These are phyloP conservation scores for Fusarium floridanum DNA, from an alignment of 2,329 filamentous ascomycete genomes.

Conservation along the genomic window DNA sequence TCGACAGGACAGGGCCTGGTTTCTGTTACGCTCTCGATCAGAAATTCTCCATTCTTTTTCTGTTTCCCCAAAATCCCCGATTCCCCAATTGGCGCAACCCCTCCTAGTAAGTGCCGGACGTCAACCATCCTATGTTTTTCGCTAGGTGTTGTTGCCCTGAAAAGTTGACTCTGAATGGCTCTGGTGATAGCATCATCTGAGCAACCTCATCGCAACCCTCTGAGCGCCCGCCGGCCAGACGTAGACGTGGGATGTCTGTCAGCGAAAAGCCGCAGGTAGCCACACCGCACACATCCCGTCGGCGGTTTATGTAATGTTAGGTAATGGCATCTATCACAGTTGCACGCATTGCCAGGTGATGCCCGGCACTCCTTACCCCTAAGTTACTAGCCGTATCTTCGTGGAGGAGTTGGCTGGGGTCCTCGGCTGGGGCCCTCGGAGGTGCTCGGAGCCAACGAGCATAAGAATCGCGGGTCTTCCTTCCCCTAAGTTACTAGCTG, in stretches of 20 bases:
- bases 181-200: background rate
- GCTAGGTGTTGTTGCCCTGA: slow-evolving; percentile 31
- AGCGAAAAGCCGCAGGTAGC: slow-evolving; percentile 40
- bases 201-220: background rate
- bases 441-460: slow-evolving; percentile 34
- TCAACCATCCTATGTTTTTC: slow-evolving; percentile 47
- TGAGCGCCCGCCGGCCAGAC: slow-evolving; percentile 31
- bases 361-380: slow-evolving; percentile 42
- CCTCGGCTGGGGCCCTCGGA: background rate
- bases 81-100: slow-evolving; percentile 33
- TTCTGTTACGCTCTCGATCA: slow-evolving; percentile 31
- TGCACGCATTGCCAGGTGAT: slow-evolving; percentile 22
- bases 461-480: slow-evolving; percentile 44
- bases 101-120: slow-evolving; percentile 32
- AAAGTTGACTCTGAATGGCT: background rate
- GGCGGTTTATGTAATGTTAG: slow-evolving; percentile 47
- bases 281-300: slow-evolving; percentile 14
- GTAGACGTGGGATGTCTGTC: slow-evolving; percentile 44
- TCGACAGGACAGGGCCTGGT: slow-evolving; percentile 20
- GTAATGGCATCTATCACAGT: slow-evolving; percentile 34
- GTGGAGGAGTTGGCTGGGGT: slow-evolving; percentile 30
- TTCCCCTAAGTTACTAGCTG: slow-evolving; percentile 45
- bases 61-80: slow-evolving; percentile 28
- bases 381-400: slow-evolving; percentile 43
- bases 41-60: slow-evolving; percentile 25